Percentiles rank a stretch among this genome's conserved stretches.
Evolutionary conservation across 2,329 filamentous ascomycete species (phyloP).

Genomic region (Diaporthe amygdali): DNA sequence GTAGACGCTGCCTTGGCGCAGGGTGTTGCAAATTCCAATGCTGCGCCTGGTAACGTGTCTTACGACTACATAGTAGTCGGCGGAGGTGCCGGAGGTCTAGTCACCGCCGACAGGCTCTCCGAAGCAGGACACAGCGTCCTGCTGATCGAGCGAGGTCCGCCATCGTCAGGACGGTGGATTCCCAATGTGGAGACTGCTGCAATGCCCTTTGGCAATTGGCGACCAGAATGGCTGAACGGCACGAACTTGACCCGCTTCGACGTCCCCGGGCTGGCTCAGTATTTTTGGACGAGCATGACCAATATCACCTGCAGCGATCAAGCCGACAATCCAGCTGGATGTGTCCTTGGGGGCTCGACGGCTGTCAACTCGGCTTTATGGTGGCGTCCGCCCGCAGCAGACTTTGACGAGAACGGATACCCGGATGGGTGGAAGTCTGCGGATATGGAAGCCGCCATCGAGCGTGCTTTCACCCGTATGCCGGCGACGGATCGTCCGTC

Average conservation of each 20-base stretch:
- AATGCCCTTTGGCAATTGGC: neutral
- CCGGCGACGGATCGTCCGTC: constrained; percentile 67
- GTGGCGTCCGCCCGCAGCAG: constrained; percentile 46
- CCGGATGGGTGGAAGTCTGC: constrained; percentile 68
- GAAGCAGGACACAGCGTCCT: constrained; percentile 69
- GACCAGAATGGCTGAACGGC: constrained; percentile 63
- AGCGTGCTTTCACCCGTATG: constrained; percentile 65
- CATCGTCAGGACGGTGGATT: constrained; percentile 69
- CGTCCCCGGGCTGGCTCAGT: constrained; percentile 73
- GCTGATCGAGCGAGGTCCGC: constrained; percentile 64
- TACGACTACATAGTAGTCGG: constrained; percentile 64
- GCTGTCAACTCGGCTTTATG: constrained; percentile 73
- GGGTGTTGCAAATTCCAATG: neutral
- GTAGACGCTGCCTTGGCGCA: neutral
- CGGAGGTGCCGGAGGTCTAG: constrained; percentile 65
- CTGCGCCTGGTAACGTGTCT: constrained; percentile 48
- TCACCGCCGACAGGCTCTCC: constrained; percentile 66
- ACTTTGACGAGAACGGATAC: constrained; percentile 65
- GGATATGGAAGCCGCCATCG: constrained; percentile 62
- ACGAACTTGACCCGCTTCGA: constrained; percentile 73
- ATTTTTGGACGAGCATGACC: constrained; percentile 68
- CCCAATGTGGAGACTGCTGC: constrained; percentile 54
- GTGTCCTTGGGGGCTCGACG: constrained; percentile 71
- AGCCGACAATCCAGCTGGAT: constrained; percentile 75
- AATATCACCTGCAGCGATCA: constrained; percentile 69